Evolutionary conservation across 1,284 basidiomycete genomes (phyloP), one percentile per base, ranked within the genome.

Genomic region (Schizopora paradoxa): DNA sequence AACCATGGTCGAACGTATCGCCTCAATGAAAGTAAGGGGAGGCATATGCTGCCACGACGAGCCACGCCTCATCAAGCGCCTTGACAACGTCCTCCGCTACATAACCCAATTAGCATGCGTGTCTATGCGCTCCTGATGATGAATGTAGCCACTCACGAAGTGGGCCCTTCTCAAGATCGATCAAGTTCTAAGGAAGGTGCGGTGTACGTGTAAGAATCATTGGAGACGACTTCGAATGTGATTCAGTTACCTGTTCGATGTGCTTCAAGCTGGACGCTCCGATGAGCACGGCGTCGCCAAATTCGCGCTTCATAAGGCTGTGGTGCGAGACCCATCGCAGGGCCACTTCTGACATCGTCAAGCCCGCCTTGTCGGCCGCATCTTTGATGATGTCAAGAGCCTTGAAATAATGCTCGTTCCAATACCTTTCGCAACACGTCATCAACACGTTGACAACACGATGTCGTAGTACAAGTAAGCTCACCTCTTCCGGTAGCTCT

Each of bases 291-390:
- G 52, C 45, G 42, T 61, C 61, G 13, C 58, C 58, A 29, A 51
- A 34, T 32, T 58, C 55, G 14, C 46, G 37, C 40, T 49, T 51
- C 43, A 62, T 45, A 11, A 51, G 28, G 16, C 56, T 58, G 42
- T 62, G 60, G 43, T 62, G 57, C 3, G 38, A 47, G 16, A 60
- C 37, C 60, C 60, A 61, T 13, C 60, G 52, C 1, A 61, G 47
- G 4, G 60, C 60, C 22, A 56, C 52, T 40, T 59, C 59, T n/a
- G 53, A 51, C 35, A 58, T 49, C 1, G 59, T 56, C 11, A 61
- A 40, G 3, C 41, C 41, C 28, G 55, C 44, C 33, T 53, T 46
- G 5, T 51, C 36, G 2, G 54, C 52, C 11, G 55, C 52, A 2
- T 51, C 43, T 7, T 57, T 51, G 29, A 59, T 34, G 5, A 54